Base-by-base conservation (phyloP, 2,329 filamentous ascomycete genomes). In the Dactylonectria macrodidyma region DNA sequence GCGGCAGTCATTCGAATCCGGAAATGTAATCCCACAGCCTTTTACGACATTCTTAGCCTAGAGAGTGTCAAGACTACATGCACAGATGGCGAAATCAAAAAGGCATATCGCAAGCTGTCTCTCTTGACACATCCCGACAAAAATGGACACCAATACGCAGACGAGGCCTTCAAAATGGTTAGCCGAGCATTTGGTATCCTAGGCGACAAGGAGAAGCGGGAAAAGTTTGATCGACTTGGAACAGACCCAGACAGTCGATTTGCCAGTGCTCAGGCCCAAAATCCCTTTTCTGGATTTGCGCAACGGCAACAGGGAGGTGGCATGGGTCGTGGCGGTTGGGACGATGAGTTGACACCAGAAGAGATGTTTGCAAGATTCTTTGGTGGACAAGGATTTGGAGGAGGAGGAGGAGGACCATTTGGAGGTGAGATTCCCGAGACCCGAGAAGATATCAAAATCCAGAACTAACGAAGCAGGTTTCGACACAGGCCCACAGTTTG, bases 111-210 rank as follows among this genome's bases (percentile, higher is more conserved):
- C 78, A 98, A 97, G 84, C 88, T 97, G 80, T 96, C 93, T 79
- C 85, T 99, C 77, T 87, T 98, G 78, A 99, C 96, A 67, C 96
- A 99, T 86, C 96, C 96, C 71, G 96, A 99, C 86, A 99, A 99
- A 86, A 99, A 99, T 87, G 95, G 95, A 58, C 95, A 98, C 80
- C 92, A 95, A 44, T 91, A 97, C 67, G 95, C 96, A 62, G 96
- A 98, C 80, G 96, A 99, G 84, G 96, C 96, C 36, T 99, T 99
- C 85, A 99, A 99, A 86, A 93, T 98, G 93, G 95, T 99, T 26
- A 93, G 94, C 77, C 89, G 94, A 75, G 96, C 96, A 16, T 99
- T 99, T 80, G 93, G 97, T 75, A 90, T 98, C 59, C 86, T 99
- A 56, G 95, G 94, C 69, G 96, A 99, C 80, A 89, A 94, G 78